A percentile compares a stretch with the other conserved stretches of the same genome.
Conservation (phyloP, 139 green algal genomes). For the Closterium sp. region DNA sequence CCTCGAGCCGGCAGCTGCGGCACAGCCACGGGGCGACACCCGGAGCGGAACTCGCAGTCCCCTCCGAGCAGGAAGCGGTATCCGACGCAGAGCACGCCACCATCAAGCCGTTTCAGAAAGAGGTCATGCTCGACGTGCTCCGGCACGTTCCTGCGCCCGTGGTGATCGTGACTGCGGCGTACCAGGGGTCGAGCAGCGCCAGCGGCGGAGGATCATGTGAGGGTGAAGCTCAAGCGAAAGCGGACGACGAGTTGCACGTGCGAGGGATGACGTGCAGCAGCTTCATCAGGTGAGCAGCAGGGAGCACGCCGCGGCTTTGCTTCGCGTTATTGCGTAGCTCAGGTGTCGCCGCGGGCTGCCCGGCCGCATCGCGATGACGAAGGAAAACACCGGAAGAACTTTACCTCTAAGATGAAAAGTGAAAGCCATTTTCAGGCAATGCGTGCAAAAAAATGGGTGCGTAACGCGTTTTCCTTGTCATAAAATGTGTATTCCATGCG, state of each 20-base stretch:
- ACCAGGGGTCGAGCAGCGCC: neutral
- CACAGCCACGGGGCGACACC: neutral
- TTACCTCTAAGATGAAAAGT: too few species aligned
- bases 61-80: neutral
- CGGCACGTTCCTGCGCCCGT: neutral
- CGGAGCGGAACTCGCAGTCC: neutral
- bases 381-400: too few species aligned
- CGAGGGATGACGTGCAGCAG: neutral
- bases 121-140: neutral
- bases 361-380: too few species aligned
- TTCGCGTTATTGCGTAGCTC: neutral
- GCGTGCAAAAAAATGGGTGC: too few species aligned
- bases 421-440: too few species aligned
- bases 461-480: too few species aligned
- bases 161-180: neutral
- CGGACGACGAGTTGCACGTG: neutral
- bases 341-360: too few species aligned
- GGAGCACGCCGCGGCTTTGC: too few species aligned
- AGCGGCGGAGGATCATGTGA: neutral
- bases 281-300: neutral
- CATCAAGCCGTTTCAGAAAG: neutral
- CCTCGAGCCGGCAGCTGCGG: neutral
- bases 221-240: neutral
- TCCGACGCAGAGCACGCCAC: neutral
- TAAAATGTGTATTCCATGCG: neutral